phyloP scores from a whole-genome alignment of 2,329 filamentous ascomycete genomes.

The Epichloe baconii region DNA sequence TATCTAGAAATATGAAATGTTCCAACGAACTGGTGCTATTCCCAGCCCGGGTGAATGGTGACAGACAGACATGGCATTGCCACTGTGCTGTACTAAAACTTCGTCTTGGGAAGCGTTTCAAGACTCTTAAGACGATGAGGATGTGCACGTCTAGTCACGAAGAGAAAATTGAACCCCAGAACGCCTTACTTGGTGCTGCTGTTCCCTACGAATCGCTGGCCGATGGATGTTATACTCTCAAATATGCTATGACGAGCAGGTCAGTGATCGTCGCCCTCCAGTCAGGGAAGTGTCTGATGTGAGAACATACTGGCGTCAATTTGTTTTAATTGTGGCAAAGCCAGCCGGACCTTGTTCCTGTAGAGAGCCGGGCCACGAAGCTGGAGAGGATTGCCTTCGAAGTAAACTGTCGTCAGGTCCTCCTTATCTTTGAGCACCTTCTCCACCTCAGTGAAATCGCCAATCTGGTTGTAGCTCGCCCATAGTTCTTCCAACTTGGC shows the following conservation, averaged over 20 bases:
- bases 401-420: constrained; percentile 78
- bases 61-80: background rate
- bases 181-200: background rate
- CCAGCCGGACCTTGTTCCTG: constrained; percentile 81
- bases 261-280: background rate
- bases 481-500: constrained; percentile 76
- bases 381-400: constrained; percentile 90
- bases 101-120: background rate
- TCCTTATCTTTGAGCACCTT: constrained; percentile 65
- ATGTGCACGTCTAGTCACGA: background rate
- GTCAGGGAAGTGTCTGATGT: background rate
- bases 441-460: constrained; percentile 73
- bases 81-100: background rate
- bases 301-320: constrained; percentile 86
- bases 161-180: background rate
- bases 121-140: background rate
- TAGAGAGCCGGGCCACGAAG: constrained; percentile 68
- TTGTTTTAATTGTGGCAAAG: constrained; percentile 76
- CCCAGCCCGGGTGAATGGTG: background rate
- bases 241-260: constrained; percentile 5
- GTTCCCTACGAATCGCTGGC: background rate
- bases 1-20: background rate
- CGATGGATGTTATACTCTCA: background rate
- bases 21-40: background rate
- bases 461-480: constrained; percentile 79